phyloP scores from a whole-genome alignment of 2,329 filamentous ascomycete species.

The Paecilomyces variotii region DNA sequence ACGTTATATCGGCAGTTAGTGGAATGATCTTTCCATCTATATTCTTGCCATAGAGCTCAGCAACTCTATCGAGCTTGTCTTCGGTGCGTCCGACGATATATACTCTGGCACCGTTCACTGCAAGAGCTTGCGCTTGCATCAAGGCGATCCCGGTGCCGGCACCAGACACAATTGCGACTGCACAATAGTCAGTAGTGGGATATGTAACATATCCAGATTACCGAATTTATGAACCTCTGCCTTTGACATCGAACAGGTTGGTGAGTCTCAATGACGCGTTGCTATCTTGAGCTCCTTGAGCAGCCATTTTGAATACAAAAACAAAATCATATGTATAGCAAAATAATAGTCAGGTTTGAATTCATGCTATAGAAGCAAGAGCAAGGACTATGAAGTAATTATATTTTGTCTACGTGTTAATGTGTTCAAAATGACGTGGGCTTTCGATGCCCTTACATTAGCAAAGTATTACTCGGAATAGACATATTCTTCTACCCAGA shows the following conservation, averaged over 20 bases:
- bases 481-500: not conserved
- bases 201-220: not conserved
- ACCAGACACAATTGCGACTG: constrained; percentile 44
- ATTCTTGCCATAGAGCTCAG: constrained; percentile 34
- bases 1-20: constrained; percentile 55
- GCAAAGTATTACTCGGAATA: no score
- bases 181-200: not conserved
- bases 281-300: not conserved
- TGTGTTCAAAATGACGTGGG: not conserved
- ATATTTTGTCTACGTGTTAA: not conserved
- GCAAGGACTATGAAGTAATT: not conserved
- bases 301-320: not conserved
- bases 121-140: constrained; percentile 53
- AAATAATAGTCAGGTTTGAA: no score
- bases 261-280: not conserved
- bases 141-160: constrained; percentile 57
- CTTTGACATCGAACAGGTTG: not conserved
- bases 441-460: not conserved
- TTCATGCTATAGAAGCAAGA: no score
- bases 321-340: not conserved
- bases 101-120: constrained; percentile 53
- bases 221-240: not conserved
- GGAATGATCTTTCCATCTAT: constrained; percentile 53
- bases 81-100: constrained; percentile 51
- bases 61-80: constrained; percentile 28